These are phyloP conservation scores for Mycena latifolia DNA, from an alignment of 768 basidiomycete genomes.

Conservation along the genomic window DNA sequence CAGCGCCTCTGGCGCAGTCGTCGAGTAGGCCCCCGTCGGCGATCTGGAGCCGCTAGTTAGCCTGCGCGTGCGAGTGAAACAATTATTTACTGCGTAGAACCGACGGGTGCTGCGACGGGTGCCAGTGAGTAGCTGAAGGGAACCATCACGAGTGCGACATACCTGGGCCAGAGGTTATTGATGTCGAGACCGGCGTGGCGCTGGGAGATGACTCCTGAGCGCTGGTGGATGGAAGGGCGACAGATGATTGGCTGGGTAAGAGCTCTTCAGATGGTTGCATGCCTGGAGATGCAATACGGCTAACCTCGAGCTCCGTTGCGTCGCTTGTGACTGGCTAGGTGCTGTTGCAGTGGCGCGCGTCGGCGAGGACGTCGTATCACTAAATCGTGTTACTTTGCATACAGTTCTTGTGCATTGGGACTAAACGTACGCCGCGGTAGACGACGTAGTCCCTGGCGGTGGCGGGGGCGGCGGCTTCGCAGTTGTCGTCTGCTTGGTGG, in stretches of 20 bases:
- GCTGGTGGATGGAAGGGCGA: background rate
- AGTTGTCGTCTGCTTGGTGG: background rate
- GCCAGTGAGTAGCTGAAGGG: background rate
- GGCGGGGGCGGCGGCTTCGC: background rate
- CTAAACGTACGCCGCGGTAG: background rate
- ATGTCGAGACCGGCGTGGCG: background rate
- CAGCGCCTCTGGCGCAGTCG: constrained; percentile 1
- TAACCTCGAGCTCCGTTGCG: constrained; percentile 13
- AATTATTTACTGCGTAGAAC: constrained; percentile 10
- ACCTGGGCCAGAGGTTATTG: background rate
- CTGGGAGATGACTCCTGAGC: background rate
- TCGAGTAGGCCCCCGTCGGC: background rate
- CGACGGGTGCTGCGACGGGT: background rate
- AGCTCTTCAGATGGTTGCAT: background rate
- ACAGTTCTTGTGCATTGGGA: background rate
- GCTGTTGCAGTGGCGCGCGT: background rate
- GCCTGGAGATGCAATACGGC: background rate
- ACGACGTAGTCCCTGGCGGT: background rate
- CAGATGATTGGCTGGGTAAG: background rate
- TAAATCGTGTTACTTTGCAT: background rate
- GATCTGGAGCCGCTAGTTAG: background rate
- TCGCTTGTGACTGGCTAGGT: background rate
- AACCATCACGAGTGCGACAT: background rate
- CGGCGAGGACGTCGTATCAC: background rate
- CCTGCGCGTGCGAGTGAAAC: background rate